phyloP scores from a whole-genome alignment of 129 eudicot species.

The Calendula officinalis region DNA sequence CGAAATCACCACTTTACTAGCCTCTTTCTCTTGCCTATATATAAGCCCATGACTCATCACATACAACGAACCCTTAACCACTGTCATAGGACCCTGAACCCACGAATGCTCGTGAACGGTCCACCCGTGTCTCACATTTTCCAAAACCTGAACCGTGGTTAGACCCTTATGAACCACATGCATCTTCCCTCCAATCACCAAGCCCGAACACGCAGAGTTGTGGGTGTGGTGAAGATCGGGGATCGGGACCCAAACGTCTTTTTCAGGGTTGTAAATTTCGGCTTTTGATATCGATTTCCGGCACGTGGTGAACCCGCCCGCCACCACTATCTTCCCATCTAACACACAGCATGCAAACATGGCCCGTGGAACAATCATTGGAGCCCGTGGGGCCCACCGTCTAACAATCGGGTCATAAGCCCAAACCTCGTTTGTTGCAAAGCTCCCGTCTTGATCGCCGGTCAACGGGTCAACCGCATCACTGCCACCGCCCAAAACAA shows the following conservation, averaged over 20 bases:
- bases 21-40: conserved; percentile 57
- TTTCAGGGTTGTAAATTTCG: conserved; percentile 82
- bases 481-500: conserved; percentile 93
- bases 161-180: conserved; percentile 92
- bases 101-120: conserved; percentile 65
- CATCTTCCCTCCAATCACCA: conserved; percentile 66
- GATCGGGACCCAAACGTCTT: conserved; percentile 59
- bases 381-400: conserved; percentile 63
- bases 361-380: conserved; percentile 90
- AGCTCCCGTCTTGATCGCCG: conserved; percentile 93
- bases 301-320: conserved; percentile 91
- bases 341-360: conserved; percentile 94
- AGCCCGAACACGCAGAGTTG: conserved; percentile 74
- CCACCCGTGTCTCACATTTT: conserved; percentile 56
- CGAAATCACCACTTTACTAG: conserved; percentile 54
- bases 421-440: conserved; percentile 89
- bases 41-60: conserved; percentile 79
- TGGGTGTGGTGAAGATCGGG: conserved; percentile 80
- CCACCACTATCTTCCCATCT: conserved; percentile 85
- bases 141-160: conserved; percentile 75
- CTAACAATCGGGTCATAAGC: conserved; percentile 70
- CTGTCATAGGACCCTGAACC: conserved; percentile 92
- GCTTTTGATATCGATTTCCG: conserved; percentile 81
- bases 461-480: conserved; percentile 88
- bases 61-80: conserved; percentile 59